phyloP scores from a whole-genome alignment of 768 basidiomycete species.

The Lactifluus pinguis region DNA sequence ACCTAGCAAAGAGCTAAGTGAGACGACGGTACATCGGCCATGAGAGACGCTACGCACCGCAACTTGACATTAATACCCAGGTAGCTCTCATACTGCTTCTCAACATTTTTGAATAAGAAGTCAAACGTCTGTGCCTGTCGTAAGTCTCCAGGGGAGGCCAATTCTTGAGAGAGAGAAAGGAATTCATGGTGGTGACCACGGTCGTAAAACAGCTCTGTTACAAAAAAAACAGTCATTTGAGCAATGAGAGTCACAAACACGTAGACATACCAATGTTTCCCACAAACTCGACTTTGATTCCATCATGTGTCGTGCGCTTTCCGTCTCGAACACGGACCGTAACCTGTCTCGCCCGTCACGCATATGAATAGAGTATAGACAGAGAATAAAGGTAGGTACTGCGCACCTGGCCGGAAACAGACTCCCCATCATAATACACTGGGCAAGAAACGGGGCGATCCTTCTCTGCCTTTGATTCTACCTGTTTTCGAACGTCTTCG shows the following conservation, averaged over 20 bases:
- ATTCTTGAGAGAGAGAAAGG: slow-evolving; percentile 87
- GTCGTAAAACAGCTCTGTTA: slow-evolving; percentile 72
- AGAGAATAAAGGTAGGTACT: not conserved
- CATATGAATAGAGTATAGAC: not conserved
- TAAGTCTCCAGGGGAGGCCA: slow-evolving; percentile 95
- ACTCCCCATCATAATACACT: slow-evolving; percentile 93
- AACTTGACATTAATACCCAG: slow-evolving; percentile 98
- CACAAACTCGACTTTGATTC: slow-evolving; percentile 96
- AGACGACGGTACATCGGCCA: not conserved
- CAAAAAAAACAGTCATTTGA: not conserved
- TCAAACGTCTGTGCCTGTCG: slow-evolving; percentile 93
- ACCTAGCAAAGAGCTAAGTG: too few species aligned
- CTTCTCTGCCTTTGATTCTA: slow-evolving; percentile 86
- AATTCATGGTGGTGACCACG: slow-evolving; percentile 98
- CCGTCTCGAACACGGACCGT: slow-evolving; percentile 87
- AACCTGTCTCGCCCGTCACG: slow-evolving; percentile 38
- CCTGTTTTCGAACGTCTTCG: slow-evolving; percentile 63
- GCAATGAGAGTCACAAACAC: not conserved
- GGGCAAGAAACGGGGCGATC: slow-evolving; percentile 80
- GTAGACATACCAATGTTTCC: slow-evolving; percentile 76
- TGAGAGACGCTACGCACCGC: slow-evolving; percentile 42
- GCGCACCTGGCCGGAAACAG: slow-evolving; percentile 75
- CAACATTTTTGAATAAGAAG: slow-evolving; percentile 97
- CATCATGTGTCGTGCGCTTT: slow-evolving; percentile 87
- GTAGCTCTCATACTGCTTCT: slow-evolving; percentile 98